Conservation (phyloP, 352 stramenopile genomes). For the Globisporangium canariense region DNA sequence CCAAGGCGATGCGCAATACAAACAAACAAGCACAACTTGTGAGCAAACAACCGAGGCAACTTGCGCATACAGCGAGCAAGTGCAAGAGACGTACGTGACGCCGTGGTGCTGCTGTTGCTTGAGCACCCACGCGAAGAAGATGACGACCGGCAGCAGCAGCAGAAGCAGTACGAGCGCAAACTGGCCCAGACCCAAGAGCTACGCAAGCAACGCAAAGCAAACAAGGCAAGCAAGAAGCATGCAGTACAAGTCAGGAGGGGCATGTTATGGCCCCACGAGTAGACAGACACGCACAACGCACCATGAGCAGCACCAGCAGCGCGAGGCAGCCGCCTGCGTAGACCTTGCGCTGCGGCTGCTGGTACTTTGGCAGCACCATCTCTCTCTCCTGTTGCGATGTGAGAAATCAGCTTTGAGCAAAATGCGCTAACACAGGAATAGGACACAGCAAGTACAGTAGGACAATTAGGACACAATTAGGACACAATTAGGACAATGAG, state of each 20-base stretch:
- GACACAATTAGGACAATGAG: no score
- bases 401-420: no score
- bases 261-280: no score
- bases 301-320: conserved; percentile 22
- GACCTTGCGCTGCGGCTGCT: conserved; percentile 30
- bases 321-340: conserved; percentile 16
- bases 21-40: background rate
- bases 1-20: background rate
- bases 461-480: no score
- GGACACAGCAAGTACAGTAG: no score
- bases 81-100: conserved; percentile 34
- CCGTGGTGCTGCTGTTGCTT: conserved; percentile 44
- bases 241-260: no score
- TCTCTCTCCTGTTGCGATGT: no score
- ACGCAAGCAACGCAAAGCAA: conserved; percentile 4
- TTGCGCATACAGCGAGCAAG: background rate
- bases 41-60: background rate
- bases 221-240: background rate
- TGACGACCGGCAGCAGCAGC: conserved; percentile 25
- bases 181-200: conserved; percentile 30
- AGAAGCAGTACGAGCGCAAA: conserved; percentile 27
- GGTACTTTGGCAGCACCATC: conserved; percentile 23
- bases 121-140: conserved; percentile 37
- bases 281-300: background rate
- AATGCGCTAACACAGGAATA: no score